These are phyloP conservation scores for Raphanus raphanistrum DNA, from an alignment of 345 rosid species.

Conservation along the genomic window DNA sequence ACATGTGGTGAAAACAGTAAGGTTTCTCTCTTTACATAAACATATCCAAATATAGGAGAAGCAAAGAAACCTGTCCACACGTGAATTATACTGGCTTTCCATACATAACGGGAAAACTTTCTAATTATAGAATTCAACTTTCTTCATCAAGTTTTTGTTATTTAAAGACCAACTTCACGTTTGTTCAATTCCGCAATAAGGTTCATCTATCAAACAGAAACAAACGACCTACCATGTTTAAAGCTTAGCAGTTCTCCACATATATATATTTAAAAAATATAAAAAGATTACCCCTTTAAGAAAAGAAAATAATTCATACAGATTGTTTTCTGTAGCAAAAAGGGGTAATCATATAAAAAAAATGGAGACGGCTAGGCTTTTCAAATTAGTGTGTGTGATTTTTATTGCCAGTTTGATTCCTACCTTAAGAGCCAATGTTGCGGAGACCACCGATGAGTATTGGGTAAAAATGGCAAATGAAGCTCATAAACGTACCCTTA, in stretches of 20 bases:
- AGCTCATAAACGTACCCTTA: slow-evolving; percentile 36
- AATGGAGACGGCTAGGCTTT: slow-evolving; percentile 41
- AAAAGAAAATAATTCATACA: not conserved
- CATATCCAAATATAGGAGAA: slow-evolving; percentile 30
- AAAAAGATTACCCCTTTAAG: slow-evolving; percentile 31
- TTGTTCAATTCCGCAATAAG: slow-evolving; percentile 33
- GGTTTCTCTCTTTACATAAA: slow-evolving; percentile 1
- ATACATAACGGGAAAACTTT: slow-evolving; percentile 25
- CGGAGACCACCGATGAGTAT: slow-evolving; percentile 52
- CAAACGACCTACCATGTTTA: slow-evolving; percentile 29
- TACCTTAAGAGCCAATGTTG: slow-evolving; percentile 41
- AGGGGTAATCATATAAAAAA: slow-evolving; percentile 28
- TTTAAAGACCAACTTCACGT: slow-evolving; percentile 30
- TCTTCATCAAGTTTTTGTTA: slow-evolving; percentile 6
- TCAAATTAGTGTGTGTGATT: slow-evolving; percentile 34
- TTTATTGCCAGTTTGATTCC: slow-evolving; percentile 41
- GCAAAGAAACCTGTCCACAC: slow-evolving; percentile 32
- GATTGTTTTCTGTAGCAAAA: slow-evolving; percentile 5
- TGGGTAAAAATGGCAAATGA: slow-evolving; percentile 48
- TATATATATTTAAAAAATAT: slow-evolving; percentile 4
- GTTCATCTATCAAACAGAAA: slow-evolving; percentile 24
- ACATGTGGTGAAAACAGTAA: not conserved
- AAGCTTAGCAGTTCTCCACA: slow-evolving; percentile 37
- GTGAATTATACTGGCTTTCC: slow-evolving; percentile 29
- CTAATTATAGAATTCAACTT: slow-evolving; percentile 25